Conservation (phyloP, 2,329 filamentous ascomycete genomes). For the Pyrenophora teres region DNA sequence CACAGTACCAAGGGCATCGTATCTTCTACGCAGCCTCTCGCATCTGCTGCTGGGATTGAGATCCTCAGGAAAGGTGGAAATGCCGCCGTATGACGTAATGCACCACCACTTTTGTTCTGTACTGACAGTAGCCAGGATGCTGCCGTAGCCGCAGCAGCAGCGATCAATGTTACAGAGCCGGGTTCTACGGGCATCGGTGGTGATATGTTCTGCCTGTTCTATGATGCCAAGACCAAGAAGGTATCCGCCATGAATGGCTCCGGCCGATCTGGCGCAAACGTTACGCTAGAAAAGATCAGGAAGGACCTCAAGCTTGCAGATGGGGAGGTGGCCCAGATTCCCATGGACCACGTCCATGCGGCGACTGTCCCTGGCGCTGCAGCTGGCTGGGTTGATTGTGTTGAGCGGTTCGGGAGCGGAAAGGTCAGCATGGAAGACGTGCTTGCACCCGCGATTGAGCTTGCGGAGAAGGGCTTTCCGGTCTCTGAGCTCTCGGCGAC, state of each 20-base stretch:
- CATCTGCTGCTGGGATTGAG: slow-evolving; percentile 83
- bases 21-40: slow-evolving; percentile 85
- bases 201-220: slow-evolving; percentile 96
- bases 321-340: slow-evolving; percentile 65
- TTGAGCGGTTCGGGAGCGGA: slow-evolving; percentile 87
- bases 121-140: slow-evolving; percentile 68
- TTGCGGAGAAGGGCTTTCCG: slow-evolving; percentile 88
- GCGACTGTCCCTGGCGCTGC: slow-evolving; percentile 89
- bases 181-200: slow-evolving; percentile 93
- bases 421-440: slow-evolving; percentile 78
- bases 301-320: slow-evolving; percentile 69
- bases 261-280: slow-evolving; percentile 75
- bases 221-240: slow-evolving; percentile 79
- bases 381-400: slow-evolving; percentile 89
- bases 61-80: slow-evolving; percentile 89
- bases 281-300: slow-evolving; percentile 71
- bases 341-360: slow-evolving; percentile 75
- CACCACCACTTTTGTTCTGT: not conserved
- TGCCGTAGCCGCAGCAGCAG: slow-evolving; percentile 92
- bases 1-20: slow-evolving; percentile 94
- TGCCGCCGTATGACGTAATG: slow-evolving; percentile 71
- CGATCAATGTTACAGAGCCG: slow-evolving; percentile 91
- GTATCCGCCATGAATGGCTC: slow-evolving; percentile 91
- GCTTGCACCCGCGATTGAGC: slow-evolving; percentile 77
- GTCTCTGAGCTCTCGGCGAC: slow-evolving; percentile 78